Base-by-base conservation (phyloP, 805 yeast species). In the Wickerhamiella sergipiensis region DNA sequence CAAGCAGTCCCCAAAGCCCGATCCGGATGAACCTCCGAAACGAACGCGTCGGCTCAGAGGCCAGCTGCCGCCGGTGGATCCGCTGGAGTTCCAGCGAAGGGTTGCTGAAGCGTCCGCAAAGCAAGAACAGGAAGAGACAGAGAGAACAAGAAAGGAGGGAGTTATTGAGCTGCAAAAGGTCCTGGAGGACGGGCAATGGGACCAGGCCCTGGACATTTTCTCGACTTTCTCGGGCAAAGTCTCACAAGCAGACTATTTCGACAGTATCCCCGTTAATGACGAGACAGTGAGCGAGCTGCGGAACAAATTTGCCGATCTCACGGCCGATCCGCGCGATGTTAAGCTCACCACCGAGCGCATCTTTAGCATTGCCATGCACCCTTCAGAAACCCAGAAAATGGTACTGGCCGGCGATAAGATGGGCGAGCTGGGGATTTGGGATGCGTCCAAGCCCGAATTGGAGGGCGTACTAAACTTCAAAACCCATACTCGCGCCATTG, bases 341-440 rank as follows among this genome's bases (percentile, higher is more conserved):
- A 83, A 81, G 59, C 66, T 90, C 47, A 67, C 59, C 4, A 75
- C 76, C 38, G 83, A 81, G 49, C 71, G 98, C 52, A 80, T 90
- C 63, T 79, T 89, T 0, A 71, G 85, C 2, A 73, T 88, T 42
- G 70, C 73, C 40, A 83, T 86, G 63, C 97, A 90, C 65, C 96
- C 97, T 0, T 67, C 84, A 0, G 63, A 62, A 0, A 74, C 72
- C 0, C 79, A 79, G 53, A 73, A 83, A 55, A 60, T 90, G 4
- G 72, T 88, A 1, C 63, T 85, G 31, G 96, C 88, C 1, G 97
- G 97, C 45, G 98, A 92, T 66, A 85, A 86, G 12, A 67, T 69
- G n/a, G 98, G 98, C 6, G 76, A 79, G 55, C 67, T 88, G 43
- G 97, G 97, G 0, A 72, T 92, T 15, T 90, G 97, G 97, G 80